Evolutionary conservation across 225 moss, liverwort and hornwort genomes (phyloP).

Genomic region (Neckera pumila): DNA sequence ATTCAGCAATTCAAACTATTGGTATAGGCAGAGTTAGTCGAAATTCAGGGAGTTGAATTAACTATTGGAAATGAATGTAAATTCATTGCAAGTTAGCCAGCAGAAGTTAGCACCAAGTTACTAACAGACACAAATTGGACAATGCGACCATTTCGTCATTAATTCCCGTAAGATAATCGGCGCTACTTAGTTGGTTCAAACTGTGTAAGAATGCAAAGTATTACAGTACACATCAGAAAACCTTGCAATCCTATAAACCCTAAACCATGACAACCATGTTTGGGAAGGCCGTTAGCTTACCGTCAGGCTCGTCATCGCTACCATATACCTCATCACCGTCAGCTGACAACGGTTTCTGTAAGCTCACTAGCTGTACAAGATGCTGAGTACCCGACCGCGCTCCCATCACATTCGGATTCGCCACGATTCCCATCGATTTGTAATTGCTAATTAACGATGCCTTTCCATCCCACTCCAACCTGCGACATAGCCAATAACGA

Average conservation of each 20-base stretch:
- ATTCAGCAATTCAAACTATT: background rate
- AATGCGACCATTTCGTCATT: background rate
- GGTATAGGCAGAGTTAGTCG: background rate
- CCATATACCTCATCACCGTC: constrained; percentile 40
- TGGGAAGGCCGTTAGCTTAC: constrained; percentile 5
- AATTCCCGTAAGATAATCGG: background rate
- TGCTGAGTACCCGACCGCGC: constrained; percentile 60
- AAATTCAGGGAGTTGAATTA: background rate
- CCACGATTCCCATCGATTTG: constrained; percentile 59
- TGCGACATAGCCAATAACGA: background rate
- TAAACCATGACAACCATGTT: background rate
- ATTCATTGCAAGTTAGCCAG: background rate
- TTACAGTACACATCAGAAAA: background rate
- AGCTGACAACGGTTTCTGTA: constrained; percentile 54
- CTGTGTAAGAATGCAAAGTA: background rate
- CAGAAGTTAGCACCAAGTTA: background rate
- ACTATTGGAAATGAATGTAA: background rate
- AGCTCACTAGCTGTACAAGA: constrained; percentile 49
- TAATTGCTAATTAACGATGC: constrained; percentile 54
- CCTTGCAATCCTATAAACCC: background rate
- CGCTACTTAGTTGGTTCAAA: background rate
- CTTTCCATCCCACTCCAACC: constrained; percentile 57
- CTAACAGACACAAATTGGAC: background rate
- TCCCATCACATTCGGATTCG: constrained; percentile 82
- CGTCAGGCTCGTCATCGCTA: constrained; percentile 87